Percentiles rank a stretch among this genome's conserved stretches.
Evolutionary conservation across 2,329 filamentous ascomycete genomes (phyloP).

Genomic region (Talaromyces sp.): DNA sequence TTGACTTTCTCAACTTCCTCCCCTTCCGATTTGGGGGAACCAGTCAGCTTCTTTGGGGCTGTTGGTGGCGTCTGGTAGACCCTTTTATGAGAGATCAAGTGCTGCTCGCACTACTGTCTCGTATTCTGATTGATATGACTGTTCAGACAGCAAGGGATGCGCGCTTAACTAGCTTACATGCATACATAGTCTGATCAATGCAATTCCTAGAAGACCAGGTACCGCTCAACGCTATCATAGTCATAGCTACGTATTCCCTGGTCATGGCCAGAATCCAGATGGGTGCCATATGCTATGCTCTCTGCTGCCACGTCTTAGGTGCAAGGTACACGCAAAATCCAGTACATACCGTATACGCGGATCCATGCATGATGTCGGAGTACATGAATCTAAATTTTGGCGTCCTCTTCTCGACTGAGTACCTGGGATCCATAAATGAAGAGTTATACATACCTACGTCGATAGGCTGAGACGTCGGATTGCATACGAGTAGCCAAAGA

Average conservation of each 20-base stretch:
- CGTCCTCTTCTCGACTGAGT: neutral
- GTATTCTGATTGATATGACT: neutral
- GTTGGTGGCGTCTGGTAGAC: neutral
- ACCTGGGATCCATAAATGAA: neutral
- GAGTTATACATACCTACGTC: neutral
- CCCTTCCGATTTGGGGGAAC: neutral
- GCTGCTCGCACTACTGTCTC: neutral
- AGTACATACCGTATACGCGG: neutral
- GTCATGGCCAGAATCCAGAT: neutral
- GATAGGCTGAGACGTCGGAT: neutral
- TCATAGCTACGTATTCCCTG: neutral
- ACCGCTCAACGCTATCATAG: neutral
- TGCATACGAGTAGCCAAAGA: neutral
- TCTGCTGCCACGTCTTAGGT: neutral
- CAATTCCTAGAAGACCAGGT: neutral
- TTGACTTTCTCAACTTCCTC: neutral
- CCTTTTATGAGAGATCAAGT: slow-evolving; percentile 1
- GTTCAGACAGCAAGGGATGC: neutral
- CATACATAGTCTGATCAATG: neutral
- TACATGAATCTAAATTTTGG: neutral
- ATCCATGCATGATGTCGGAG: neutral
- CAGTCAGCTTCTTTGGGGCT: neutral
- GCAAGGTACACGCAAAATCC: neutral
- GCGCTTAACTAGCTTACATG: neutral
- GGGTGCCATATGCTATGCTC: neutral